Conservation (phyloP, 208 protist species). For the Trypanosoma theileri region DNA sequence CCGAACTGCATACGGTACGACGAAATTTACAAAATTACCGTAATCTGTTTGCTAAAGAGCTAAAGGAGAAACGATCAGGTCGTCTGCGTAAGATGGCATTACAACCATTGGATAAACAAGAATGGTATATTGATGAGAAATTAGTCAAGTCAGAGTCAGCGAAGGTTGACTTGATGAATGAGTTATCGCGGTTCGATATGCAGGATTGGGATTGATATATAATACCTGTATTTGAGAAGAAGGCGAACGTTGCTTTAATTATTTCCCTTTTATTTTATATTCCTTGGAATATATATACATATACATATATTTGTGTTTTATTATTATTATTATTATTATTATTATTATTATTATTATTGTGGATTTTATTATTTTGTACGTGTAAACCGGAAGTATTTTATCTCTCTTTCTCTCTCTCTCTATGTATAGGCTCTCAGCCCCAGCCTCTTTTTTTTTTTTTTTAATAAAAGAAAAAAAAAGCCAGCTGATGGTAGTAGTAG, state of each 20-base stretch:
- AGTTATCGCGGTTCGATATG: slow-evolving; percentile 69
- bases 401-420: too few relatives aligned
- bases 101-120: slow-evolving; percentile 59
- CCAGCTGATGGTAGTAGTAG: background rate
- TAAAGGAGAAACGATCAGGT: slow-evolving; percentile 45
- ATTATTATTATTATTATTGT: too few relatives aligned
- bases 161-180: slow-evolving; percentile 80
- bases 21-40: slow-evolving; percentile 36
- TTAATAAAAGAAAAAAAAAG: too few relatives aligned
- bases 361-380: too few relatives aligned
- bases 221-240: too few relatives aligned
- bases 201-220: slow-evolving; percentile 65
- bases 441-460: too few relatives aligned
- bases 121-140: slow-evolving; percentile 89
- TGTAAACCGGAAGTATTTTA: too few relatives aligned
- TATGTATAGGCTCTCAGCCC: too few relatives aligned
- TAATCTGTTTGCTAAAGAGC: slow-evolving; percentile 60
- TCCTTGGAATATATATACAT: background rate
- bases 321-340: too few relatives aligned
- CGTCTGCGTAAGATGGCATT: slow-evolving; percentile 73
- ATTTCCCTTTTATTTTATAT: background rate
- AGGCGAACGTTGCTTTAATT: slow-evolving; percentile 8
- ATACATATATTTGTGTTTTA: too few relatives aligned
- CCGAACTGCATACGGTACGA: slow-evolving; percentile 13
- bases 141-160: slow-evolving; percentile 68